A percentile compares a stretch with the other conserved stretches of the same genome.
These are phyloP conservation scores for Saccharum officinarum DNA, from an alignment of 176 grass and related monocot species.

Conservation along the genomic window DNA sequence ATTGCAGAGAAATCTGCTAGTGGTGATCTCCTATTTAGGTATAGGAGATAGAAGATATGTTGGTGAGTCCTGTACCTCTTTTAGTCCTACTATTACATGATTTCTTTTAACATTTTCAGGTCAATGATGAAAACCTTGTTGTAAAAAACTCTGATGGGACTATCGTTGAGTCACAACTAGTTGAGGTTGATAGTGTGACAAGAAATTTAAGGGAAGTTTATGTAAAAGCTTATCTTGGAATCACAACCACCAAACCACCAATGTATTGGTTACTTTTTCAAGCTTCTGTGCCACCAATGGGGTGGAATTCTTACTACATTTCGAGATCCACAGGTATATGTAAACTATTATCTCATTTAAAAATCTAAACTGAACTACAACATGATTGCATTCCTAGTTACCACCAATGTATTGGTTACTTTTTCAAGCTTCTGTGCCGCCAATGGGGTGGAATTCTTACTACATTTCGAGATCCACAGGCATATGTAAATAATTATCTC, in stretches of 20 bases:
- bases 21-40: too few species aligned
- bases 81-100: neutral
- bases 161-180: conserved; percentile 65
- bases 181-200: conserved; percentile 70
- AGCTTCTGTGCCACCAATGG: conserved; percentile 73
- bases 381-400: neutral
- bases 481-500: conserved; percentile 44
- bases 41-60: too few species aligned
- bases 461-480: conserved; percentile 54
- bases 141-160: conserved; percentile 70
- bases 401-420: conserved; percentile 79
- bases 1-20: too few species aligned
- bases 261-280: conserved; percentile 89
- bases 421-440: conserved; percentile 72
- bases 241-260: conserved; percentile 42
- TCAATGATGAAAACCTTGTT: conserved; percentile 64
- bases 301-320: conserved; percentile 89
- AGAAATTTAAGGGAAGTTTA: conserved; percentile 64
- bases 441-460: conserved; percentile 92
- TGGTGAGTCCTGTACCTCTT: neutral
- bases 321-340: conserved; percentile 50
- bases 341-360: conserved; percentile 23
- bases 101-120: conserved; percentile 45
- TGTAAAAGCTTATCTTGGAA: conserved; percentile 79
- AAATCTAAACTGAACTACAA: neutral